Evolutionary conservation across 257 asterid genomes (phyloP), one percentile per base, ranked within the genome.

Genomic region (Penstemon barbatus): DNA sequence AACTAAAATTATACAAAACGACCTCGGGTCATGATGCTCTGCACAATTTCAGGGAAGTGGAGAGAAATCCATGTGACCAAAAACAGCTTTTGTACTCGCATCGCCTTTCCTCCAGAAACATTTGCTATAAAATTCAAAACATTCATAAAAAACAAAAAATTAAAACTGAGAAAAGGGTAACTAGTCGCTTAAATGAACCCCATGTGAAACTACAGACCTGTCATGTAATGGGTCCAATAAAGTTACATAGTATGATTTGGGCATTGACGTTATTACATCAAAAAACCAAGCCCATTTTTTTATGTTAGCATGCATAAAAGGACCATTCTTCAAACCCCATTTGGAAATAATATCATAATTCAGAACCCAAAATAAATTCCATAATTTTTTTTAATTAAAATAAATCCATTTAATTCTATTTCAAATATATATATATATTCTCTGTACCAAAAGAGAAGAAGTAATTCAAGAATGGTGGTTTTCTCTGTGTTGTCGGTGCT

Each of bases 301-400:
- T 67, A 74, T 8, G 59, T 3, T 39, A 69, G 12, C 85, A 82
- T 82, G 94, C 95, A 90, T 90, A 90, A 84, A 87, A 83, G 4
- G 80, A 74, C 73, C 77, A 53, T 55, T 39, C 25, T 74, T 40
- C 33, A 69, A 19, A 42, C 63, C 33, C 66, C 66, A 79, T 49
- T 76, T 74, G 66, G 65, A 74, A 62, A 38, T 79, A 75, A 8
- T 42, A 39, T 56, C 65, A 62, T 57, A 37, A 73, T 18, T 70
- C 36, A 55, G 40, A 60, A 37, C 61, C 38, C 61, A 36, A 8
- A 41, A 36, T 36, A 56, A 57, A n/a, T 49, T 63, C 37, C 25
- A 15, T 15, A 0, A 15, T 15, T 15, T 15, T 15, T 15, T 15
- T 15, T 15, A 15, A 15, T 15, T 15, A 15, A 15, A 15, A 15